A percentile compares a stretch with the other conserved stretches of the same genome.
These are phyloP conservation scores for Sphagnum magellanicum DNA, from an alignment of 228 moss, liverwort and hornwort genomes.

Conservation along the genomic window DNA sequence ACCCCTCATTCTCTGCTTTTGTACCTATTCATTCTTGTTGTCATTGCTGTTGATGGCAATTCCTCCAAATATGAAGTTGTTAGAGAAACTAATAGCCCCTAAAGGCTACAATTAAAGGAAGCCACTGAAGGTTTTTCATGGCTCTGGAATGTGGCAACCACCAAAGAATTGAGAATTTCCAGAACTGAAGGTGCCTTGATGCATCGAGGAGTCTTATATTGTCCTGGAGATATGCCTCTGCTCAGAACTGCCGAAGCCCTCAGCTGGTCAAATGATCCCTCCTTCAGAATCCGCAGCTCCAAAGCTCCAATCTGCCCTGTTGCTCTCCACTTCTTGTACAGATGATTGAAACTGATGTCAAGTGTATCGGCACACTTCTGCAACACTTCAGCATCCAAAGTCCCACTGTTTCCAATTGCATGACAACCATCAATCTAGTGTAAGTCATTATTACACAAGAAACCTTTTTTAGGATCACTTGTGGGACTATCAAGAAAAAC, in stretches of 20 bases:
- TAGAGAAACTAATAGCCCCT: too few species aligned
- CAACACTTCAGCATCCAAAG: slow-evolving; percentile 17
- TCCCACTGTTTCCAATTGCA: background rate
- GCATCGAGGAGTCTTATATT: slow-evolving; percentile 34
- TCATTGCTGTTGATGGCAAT: too few species aligned
- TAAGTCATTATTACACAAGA: too few species aligned
- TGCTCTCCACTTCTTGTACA: slow-evolving; percentile 4
- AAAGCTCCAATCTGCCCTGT: slow-evolving; percentile 13
- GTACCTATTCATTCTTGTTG: too few species aligned
- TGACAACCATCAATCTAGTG: too few species aligned
- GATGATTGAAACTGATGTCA: slow-evolving; percentile 1
- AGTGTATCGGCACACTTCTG: slow-evolving; percentile 29
- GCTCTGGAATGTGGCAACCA: slow-evolving; percentile 1
- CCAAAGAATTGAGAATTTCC: slow-evolving; percentile 11
- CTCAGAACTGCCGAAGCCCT: slow-evolving; percentile 13
- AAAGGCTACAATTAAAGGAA: too few species aligned
- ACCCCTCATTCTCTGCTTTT: too few species aligned
- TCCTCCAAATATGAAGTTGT: too few species aligned
- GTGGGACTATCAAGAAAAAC: too few species aligned
- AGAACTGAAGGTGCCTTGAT: slow-evolving; percentile 12
- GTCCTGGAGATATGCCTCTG: slow-evolving; percentile 18
- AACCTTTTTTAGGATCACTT: too few species aligned
- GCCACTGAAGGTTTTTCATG: background rate
- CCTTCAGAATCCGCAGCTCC: slow-evolving; percentile 22
- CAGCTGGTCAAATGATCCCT: slow-evolving; percentile 22